Evolutionary conservation across 2,329 filamentous ascomycete genomes (phyloP).

Genomic region (Aspergillus novoparasiticus): DNA sequence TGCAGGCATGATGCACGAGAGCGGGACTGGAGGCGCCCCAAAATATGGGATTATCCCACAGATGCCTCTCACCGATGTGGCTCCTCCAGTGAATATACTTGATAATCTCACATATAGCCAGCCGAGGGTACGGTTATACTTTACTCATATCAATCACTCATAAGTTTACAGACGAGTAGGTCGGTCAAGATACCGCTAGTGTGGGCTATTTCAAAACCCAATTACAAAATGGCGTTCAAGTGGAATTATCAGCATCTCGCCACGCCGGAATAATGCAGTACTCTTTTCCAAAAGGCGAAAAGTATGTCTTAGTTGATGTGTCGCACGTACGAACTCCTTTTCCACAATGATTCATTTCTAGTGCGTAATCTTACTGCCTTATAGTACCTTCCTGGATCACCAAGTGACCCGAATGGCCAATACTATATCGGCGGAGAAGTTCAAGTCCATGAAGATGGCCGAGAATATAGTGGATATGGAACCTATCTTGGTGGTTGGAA

Average conservation of each 20-base stretch:
- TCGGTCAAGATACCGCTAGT: slow-evolving; percentile 55
- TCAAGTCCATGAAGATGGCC: slow-evolving; percentile 40
- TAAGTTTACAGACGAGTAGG: slow-evolving; percentile 15
- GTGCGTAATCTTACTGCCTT: slow-evolving; percentile 22
- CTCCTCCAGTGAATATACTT: slow-evolving; percentile 41
- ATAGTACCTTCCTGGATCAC: slow-evolving; percentile 52
- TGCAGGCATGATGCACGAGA: slow-evolving; percentile 49
- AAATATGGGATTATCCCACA: slow-evolving; percentile 43
- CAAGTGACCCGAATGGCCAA: slow-evolving; percentile 42
- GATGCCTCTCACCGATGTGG: slow-evolving; percentile 41
- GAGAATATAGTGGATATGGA: slow-evolving; percentile 51
- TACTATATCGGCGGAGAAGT: slow-evolving; percentile 48
- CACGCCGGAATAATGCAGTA: slow-evolving; percentile 67
- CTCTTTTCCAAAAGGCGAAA: slow-evolving; percentile 56
- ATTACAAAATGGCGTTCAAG: slow-evolving; percentile 59
- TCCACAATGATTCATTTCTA: background rate
- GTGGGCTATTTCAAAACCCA: slow-evolving; percentile 67
- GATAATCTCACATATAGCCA: slow-evolving; percentile 50
- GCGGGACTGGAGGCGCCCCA: slow-evolving; percentile 48
- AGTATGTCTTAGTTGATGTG: slow-evolving; percentile 67
- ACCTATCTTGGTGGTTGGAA: slow-evolving; percentile 52
- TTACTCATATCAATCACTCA: background rate
- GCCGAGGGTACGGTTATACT: slow-evolving; percentile 55
- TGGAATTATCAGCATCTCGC: slow-evolving; percentile 67
- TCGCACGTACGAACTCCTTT: slow-evolving; percentile 37